phyloP scores from a whole-genome alignment of 148 eudicot genomes.

The Tetragonia tetragonoides region DNA sequence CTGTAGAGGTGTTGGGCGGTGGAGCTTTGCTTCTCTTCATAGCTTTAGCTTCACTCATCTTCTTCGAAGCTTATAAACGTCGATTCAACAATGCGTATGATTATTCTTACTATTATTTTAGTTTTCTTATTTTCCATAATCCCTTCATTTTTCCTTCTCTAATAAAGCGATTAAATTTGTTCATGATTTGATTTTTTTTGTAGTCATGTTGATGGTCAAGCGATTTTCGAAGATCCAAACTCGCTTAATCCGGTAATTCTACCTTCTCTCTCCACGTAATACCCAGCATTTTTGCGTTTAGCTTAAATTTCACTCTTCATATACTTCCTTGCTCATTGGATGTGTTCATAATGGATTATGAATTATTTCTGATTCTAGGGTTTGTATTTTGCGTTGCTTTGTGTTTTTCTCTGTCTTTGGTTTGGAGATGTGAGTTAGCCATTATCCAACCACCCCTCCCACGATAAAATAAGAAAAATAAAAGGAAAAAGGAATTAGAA shows the following conservation, averaged over 20 bases:
- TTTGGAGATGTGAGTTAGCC: too few relatives aligned
- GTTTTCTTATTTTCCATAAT: background rate
- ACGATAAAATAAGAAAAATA: too few relatives aligned
- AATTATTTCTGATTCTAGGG: conserved; percentile 18
- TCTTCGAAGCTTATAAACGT: conserved; percentile 61
- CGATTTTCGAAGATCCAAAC: conserved; percentile 83
- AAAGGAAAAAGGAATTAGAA: too few relatives aligned
- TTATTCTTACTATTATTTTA: background rate
- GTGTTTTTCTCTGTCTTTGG: background rate
- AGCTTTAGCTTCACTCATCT: conserved; percentile 42
- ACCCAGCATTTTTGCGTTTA: background rate
- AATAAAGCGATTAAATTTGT: background rate
- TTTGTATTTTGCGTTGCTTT: background rate
- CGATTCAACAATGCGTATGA: conserved; percentile 61
- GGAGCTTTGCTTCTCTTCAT: conserved; percentile 37
- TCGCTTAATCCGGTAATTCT: conserved; percentile 62
- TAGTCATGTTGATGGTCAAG: conserved; percentile 68
- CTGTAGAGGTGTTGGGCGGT: conserved; percentile 31
- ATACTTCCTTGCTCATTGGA: background rate
- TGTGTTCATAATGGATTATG: conserved; percentile 5
- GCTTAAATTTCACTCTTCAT: too few relatives aligned
- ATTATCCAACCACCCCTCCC: too few relatives aligned
- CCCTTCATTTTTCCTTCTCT: background rate
- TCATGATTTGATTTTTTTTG: conserved; percentile 8
- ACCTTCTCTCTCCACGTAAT: background rate